Evolutionary conservation across 805 yeast genomes (phyloP).

Genomic region (Metschnikowia amazonensis): DNA sequence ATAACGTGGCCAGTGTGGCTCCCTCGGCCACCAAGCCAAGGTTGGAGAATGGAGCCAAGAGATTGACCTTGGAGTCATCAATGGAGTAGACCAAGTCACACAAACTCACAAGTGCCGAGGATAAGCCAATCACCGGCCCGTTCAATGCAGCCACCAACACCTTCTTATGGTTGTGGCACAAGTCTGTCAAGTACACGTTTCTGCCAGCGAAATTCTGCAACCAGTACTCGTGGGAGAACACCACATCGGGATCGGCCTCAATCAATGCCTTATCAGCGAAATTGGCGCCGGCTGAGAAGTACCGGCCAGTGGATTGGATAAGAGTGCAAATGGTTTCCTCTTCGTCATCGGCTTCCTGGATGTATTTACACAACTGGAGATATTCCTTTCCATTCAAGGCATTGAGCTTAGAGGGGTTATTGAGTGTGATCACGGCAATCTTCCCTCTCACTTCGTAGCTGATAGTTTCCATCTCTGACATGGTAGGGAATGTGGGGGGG

Average conservation of each 20-base stretch:
- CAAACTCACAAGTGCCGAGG: slow-evolving; percentile 68
- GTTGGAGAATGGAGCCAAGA: slow-evolving; percentile 75
- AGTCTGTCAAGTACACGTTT: slow-evolving; percentile 64
- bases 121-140: slow-evolving; percentile 83
- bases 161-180: slow-evolving; percentile 68
- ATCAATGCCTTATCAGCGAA: slow-evolving; percentile 40
- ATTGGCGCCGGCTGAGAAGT: slow-evolving; percentile 85
- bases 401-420: slow-evolving; percentile 58
- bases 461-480: slow-evolving; percentile 26
- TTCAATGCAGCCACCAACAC: slow-evolving; percentile 69
- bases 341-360: slow-evolving; percentile 62
- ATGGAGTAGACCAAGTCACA: slow-evolving; percentile 74
- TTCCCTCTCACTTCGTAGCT: slow-evolving; percentile 43
- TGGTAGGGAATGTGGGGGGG: neutral
- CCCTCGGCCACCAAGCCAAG: slow-evolving; percentile 85
- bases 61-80: slow-evolving; percentile 50
- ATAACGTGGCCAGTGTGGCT: slow-evolving; percentile 63
- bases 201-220: slow-evolving; percentile 59
- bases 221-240: slow-evolving; percentile 44
- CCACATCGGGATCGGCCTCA: slow-evolving; percentile 23
- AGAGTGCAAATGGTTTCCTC: slow-evolving; percentile 61
- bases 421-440: slow-evolving; percentile 61
- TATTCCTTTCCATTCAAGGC: slow-evolving; percentile 68
- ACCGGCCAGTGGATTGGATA: slow-evolving; percentile 66
- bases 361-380: slow-evolving; percentile 50